These are phyloP conservation scores for Fusarium buxicola DNA, from an alignment of 2,329 filamentous ascomycete species.

Conservation along the genomic window DNA sequence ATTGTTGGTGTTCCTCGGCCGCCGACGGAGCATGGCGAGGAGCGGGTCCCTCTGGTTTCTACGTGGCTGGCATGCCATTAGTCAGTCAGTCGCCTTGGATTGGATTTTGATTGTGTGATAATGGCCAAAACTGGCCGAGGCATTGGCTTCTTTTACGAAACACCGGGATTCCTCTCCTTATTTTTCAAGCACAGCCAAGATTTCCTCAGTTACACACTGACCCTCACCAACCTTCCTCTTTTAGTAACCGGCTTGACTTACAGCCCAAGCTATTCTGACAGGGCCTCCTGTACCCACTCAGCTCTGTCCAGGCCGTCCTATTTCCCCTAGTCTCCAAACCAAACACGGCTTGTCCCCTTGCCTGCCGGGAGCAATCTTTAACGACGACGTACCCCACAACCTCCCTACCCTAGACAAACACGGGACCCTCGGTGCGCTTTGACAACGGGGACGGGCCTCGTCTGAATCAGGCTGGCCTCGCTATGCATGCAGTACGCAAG, in stretches of 20 bases:
- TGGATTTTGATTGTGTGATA: conserved; percentile 2
- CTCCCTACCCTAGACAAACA: conserved; percentile 1
- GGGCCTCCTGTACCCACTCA: background rate
- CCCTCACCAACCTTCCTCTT: conserved; percentile 9
- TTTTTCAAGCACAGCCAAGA: no score
- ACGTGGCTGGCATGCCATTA: background rate
- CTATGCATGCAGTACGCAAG: background rate
- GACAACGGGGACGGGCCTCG: background rate
- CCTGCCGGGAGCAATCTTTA: background rate
- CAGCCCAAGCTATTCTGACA: conserved; percentile 1
- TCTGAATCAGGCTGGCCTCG: background rate
- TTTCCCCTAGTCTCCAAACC: conserved; percentile 4
- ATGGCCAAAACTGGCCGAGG: conserved; percentile 1
- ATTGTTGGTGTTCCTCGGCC: no score
- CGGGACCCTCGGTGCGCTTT: background rate
- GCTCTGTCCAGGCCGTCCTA: background rate
- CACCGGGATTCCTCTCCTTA: background rate
- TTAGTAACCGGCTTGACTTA: background rate
- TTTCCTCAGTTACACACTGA: background rate
- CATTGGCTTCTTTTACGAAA: conserved; percentile 6
- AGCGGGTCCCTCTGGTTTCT: background rate
- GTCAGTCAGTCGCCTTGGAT: background rate
- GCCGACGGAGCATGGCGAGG: no score
- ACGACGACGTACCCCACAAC: conserved; percentile 20
- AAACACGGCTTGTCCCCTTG: no score